phyloP scores from a whole-genome alignment of 108 stramenopile genomes.

The Skeletonema tropicum region DNA sequence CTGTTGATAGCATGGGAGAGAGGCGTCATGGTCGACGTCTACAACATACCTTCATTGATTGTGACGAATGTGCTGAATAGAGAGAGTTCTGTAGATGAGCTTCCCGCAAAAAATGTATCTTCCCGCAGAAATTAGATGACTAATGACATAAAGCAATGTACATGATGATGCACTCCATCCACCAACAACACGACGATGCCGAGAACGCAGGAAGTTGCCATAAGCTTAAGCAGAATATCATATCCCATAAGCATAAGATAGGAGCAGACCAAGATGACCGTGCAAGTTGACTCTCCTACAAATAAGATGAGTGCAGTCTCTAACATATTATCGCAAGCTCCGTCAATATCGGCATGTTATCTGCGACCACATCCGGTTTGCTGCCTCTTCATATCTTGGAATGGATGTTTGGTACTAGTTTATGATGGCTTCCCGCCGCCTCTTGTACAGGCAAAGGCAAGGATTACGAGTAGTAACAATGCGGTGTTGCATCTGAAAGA shows the following conservation, averaged over 20 bases:
- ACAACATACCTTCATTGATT: background rate
- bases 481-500: background rate
- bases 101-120: background rate
- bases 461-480: background rate
- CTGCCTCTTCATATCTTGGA: constrained; percentile 5
- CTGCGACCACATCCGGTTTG: constrained; percentile 4
- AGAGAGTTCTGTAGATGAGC: background rate
- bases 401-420: background rate
- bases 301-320: background rate
- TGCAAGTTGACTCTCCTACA: background rate
- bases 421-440: constrained; percentile 8
- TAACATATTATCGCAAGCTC: background rate
- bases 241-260: too few relatives aligned
- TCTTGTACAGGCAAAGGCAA: constrained; percentile 3
- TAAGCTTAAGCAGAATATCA: too few relatives aligned
- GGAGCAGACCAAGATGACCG: background rate
- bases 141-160: too few relatives aligned
- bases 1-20: background rate
- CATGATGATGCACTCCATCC: too few relatives aligned
- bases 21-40: background rate
- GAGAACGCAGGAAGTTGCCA: too few relatives aligned
- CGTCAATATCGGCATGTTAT: background rate
- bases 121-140: too few relatives aligned
- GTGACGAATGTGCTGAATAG: background rate
- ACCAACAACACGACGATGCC: too few relatives aligned